Percentiles rank a stretch among this genome's conserved stretches.
These are phyloP conservation scores for Trichoderma lentiforme DNA, from an alignment of 2,329 filamentous ascomycete genomes.

Conservation along the genomic window DNA sequence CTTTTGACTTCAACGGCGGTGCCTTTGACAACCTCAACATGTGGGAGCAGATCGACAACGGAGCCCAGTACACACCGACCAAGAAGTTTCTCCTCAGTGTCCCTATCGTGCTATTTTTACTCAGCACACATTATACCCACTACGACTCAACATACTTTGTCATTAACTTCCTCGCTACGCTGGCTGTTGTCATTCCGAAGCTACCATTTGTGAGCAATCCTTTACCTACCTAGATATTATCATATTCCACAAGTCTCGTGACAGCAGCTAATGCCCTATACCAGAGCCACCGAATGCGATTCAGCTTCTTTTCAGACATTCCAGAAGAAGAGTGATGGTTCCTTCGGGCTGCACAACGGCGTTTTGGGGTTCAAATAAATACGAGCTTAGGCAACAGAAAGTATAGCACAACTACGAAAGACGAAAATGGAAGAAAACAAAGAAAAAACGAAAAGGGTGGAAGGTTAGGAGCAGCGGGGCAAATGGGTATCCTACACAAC, in stretches of 20 bases:
- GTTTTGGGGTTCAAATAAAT: constrained; percentile 17
- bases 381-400: constrained; percentile 17
- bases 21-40: constrained; percentile 99
- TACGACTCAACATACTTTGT: constrained; percentile 96
- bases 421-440: neutral
- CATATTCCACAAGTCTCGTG: neutral
- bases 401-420: constrained; percentile 8
- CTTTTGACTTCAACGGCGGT: constrained; percentile 97
- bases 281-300: constrained; percentile 74
- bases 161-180: constrained; percentile 90
- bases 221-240: neutral
- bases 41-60: constrained; percentile 99
- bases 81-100: constrained; percentile 98
- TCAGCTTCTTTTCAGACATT: constrained; percentile 68
- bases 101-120: constrained; percentile 87
- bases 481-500: constrained; percentile 26
- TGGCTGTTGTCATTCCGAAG: constrained; percentile 94
- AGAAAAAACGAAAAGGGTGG: constrained; percentile 9
- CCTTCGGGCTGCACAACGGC: constrained; percentile 16
- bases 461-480: constrained; percentile 16
- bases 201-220: constrained; percentile 75
- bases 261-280: constrained; percentile 25
- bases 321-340: constrained; percentile 51
- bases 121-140: constrained; percentile 98
- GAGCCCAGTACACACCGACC: constrained; percentile 95